These are phyloP conservation scores for Exophiala xenobiotica DNA, from an alignment of 2,329 filamentous ascomycete genomes.

Conservation along the genomic window DNA sequence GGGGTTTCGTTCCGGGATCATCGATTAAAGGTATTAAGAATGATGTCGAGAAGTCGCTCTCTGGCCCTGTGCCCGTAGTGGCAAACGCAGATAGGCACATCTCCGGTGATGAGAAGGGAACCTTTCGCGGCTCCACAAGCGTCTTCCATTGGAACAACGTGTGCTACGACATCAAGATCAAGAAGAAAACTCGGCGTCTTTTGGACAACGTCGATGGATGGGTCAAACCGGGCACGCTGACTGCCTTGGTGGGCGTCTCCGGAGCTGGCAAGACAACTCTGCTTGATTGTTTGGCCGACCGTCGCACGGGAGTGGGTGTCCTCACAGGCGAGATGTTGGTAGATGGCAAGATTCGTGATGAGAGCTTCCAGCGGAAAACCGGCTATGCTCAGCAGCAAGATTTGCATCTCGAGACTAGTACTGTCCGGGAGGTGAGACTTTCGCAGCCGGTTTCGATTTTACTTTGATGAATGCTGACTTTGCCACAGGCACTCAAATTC, in stretches of 20 bases:
- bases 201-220: conserved; percentile 85
- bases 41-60: not conserved
- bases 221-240: conserved; percentile 88
- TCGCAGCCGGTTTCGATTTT: conserved; percentile 40
- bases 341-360: conserved; percentile 69
- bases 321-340: conserved; percentile 83
- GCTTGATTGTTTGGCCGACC: conserved; percentile 76
- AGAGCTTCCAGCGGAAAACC: conserved; percentile 84
- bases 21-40: conserved; percentile 13
- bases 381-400: conserved; percentile 93
- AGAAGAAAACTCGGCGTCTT: conserved; percentile 69
- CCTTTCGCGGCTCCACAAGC: conserved; percentile 46
- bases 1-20: conserved; percentile 61
- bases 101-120: conserved; percentile 34
- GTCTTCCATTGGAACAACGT: conserved; percentile 84
- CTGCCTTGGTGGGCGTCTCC: conserved; percentile 83
- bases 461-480: conserved; percentile 52
- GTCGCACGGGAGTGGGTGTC: conserved; percentile 80
- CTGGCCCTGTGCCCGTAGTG: not conserved
- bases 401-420: conserved; percentile 77
- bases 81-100: conserved; percentile 39
- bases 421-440: conserved; percentile 81
- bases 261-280: conserved; percentile 94
- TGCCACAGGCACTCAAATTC: conserved; percentile 75
- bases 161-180: conserved; percentile 79